A percentile compares a stretch with the other conserved stretches of the same genome.
These are phyloP conservation scores for Clonostachys solani DNA, from an alignment of 2,329 filamentous ascomycete species.

Conservation along the genomic window DNA sequence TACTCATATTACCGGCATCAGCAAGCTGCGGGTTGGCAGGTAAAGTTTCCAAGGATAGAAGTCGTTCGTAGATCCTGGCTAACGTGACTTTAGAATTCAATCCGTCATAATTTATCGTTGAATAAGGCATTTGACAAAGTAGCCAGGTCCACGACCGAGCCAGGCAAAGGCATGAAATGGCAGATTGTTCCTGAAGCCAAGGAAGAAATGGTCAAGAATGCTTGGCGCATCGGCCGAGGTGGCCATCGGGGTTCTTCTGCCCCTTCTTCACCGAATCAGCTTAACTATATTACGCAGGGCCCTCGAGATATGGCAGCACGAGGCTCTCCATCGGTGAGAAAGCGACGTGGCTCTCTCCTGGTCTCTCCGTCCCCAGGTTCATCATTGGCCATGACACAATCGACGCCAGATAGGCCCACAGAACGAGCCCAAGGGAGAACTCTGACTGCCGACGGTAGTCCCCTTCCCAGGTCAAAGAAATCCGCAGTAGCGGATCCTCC, in stretches of 20 bases:
- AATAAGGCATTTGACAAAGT: slow-evolving; percentile 96
- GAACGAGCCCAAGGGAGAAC: slow-evolving; percentile 29
- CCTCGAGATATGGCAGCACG: slow-evolving; percentile 49
- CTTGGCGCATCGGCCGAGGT: slow-evolving; percentile 55
- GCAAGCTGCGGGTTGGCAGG: slow-evolving; percentile 79
- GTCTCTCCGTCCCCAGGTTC: slow-evolving; percentile 52
- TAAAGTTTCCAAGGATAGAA: slow-evolving; percentile 28
- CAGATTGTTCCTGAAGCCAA: slow-evolving; percentile 80
- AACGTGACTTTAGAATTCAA: slow-evolving; percentile 66
- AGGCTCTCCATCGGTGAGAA: slow-evolving; percentile 48
- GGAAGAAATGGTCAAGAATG: slow-evolving; percentile 82
- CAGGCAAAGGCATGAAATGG: slow-evolving; percentile 99
- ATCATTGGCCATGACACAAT: slow-evolving; percentile 43
- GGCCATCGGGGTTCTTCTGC: slow-evolving; percentile 65
- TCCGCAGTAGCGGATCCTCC: slow-evolving; percentile 33
- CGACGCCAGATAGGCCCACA: slow-evolving; percentile 52
- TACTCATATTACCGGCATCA: slow-evolving; percentile 94
- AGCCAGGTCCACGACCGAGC: slow-evolving; percentile 86
- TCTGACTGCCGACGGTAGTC: slow-evolving; percentile 53
- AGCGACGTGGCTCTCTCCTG: slow-evolving; percentile 50
- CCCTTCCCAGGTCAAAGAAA: slow-evolving; percentile 52
- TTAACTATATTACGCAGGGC: slow-evolving; percentile 57
- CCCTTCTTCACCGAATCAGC: slow-evolving; percentile 61
- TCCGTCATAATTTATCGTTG: slow-evolving; percentile 90
- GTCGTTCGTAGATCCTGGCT: neutral